Base-by-base conservation (phyloP, 805 yeast genomes). In the Suhomyces xylopsoci region DNA sequence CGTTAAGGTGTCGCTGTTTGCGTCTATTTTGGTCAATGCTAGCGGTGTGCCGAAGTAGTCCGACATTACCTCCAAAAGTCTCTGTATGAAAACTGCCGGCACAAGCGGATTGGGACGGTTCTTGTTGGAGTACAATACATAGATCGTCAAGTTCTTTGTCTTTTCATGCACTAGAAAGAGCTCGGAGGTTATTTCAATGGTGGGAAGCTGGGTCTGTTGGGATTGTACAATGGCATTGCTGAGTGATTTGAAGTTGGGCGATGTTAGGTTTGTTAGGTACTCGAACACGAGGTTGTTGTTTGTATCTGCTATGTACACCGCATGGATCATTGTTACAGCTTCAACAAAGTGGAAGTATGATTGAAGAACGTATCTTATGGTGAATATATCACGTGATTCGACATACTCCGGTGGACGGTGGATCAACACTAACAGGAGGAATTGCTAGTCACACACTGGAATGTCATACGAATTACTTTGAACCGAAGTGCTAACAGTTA, bases 1-100 rank as follows among this genome's bases (percentile, higher is more conserved):
- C 30, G 87, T 79, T 45, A 91, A 68, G 1, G 88, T 82, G 62
- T 90, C 96, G 57, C 78, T 79, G 62, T 90, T 87, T 45, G 86
- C 80, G 50, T 81, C 85, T 9, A 94, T 69, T 58, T 84, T 87
- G 24, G 79, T 63, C 1, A 81, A 67, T 2, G 82, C 77, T 28
- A 91, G 63, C 2, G 84, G 84, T 2, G 67, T 53, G 20, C 79
- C 79, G 42, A 89, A 85, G 65, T 84, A 88, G 51, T 81, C 84
- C 47, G 76, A 71, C 57, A 88, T 71, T 0, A 78, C 78, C 17
- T 67, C 77, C 12, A 84, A 72, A 20, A 88, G 65, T 26, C 78
- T 67, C 25, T 73, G 70, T 20, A 84, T 65, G 52, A 88, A 80
- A 22, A 78, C 78, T 54, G 77, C 75, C 1, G 89, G 83, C n/a